Evolutionary conservation across 306 rosid species (phyloP).

Genomic region (Canavalia ensiformis): DNA sequence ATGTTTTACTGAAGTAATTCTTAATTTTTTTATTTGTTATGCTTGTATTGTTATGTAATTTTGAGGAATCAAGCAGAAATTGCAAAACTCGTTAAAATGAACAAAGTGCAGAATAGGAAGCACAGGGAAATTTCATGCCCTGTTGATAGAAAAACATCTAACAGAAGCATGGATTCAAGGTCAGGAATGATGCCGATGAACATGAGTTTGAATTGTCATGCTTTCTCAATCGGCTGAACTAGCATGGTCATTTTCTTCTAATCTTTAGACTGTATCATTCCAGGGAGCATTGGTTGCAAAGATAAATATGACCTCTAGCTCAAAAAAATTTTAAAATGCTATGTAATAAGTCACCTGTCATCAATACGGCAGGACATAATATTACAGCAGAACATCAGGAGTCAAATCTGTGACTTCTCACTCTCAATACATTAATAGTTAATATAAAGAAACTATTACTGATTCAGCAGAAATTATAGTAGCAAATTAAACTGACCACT

Average conservation of each 20-base stretch:
- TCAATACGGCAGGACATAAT: neutral
- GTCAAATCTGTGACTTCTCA: neutral
- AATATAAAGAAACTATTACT: neutral
- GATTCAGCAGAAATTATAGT: neutral
- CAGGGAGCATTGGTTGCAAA: conserved; percentile 4
- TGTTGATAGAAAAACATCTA: conserved; percentile 67
- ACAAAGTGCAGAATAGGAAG: conserved; percentile 65
- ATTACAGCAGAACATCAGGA: neutral
- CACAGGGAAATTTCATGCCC: conserved; percentile 41
- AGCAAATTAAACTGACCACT: neutral
- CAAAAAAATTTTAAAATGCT: neutral
- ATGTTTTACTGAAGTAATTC: neutral
- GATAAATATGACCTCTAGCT: neutral
- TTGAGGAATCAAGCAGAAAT: conserved; percentile 73
- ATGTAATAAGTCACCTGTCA: neutral
- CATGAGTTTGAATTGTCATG: conserved; percentile 68
- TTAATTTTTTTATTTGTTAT: neutral
- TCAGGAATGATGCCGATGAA: conserved; percentile 18
- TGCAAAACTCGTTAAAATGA: conserved; percentile 64
- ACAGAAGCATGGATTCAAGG: conserved; percentile 66
- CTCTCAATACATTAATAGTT: neutral
- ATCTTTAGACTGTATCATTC: neutral
- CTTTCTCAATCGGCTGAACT: conserved; percentile 46
- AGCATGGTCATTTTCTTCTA: conserved; percentile 11
- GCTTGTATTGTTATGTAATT: conserved; percentile 4